phyloP scores from a whole-genome alignment of 805 yeast genomes.

The Barnettozyma populi region DNA sequence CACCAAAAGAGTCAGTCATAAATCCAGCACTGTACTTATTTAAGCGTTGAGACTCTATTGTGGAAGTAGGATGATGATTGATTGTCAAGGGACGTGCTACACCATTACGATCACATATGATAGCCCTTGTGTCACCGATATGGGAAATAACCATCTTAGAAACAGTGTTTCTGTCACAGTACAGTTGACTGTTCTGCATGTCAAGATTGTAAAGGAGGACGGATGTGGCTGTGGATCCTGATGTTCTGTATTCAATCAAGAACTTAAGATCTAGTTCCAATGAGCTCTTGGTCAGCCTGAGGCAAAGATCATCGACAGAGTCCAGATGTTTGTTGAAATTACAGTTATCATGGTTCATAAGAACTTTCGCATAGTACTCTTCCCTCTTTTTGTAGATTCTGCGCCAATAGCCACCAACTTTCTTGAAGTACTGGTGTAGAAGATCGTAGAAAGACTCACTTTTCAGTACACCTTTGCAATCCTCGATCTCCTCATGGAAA shows the following conservation, averaged over 20 bases:
- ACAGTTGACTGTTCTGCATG: conserved; percentile 18
- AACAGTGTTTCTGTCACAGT: conserved; percentile 56
- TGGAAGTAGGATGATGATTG: conserved; percentile 84
- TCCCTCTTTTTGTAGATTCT: conserved; percentile 53
- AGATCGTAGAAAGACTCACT: conserved; percentile 37
- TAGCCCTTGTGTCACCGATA: conserved; percentile 87
- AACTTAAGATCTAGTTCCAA: conserved; percentile 62
- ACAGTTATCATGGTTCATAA: conserved; percentile 19
- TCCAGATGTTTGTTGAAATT: conserved; percentile 11
- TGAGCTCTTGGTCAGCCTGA: conserved; percentile 60
- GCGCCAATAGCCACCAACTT: conserved; percentile 80
- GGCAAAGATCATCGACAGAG: conserved; percentile 47
- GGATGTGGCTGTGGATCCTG: conserved; percentile 74
- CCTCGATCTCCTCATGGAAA: conserved; percentile 50
- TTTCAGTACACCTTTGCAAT: conserved; percentile 23
- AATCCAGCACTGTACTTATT: conserved; percentile 57
- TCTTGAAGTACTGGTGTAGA: conserved; percentile 46
- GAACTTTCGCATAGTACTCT: conserved; percentile 30
- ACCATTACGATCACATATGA: conserved; percentile 79
- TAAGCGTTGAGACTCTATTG: conserved; percentile 68
- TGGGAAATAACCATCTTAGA: conserved; percentile 76
- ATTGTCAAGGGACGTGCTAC: conserved; percentile 72
- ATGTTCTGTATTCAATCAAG: conserved; percentile 26
- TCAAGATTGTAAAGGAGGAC: conserved; percentile 46
- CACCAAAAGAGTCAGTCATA: conserved; percentile 88